Conservation (phyloP, 2,329 filamentous ascomycete species). For the Trichoderma semiorbis region DNA sequence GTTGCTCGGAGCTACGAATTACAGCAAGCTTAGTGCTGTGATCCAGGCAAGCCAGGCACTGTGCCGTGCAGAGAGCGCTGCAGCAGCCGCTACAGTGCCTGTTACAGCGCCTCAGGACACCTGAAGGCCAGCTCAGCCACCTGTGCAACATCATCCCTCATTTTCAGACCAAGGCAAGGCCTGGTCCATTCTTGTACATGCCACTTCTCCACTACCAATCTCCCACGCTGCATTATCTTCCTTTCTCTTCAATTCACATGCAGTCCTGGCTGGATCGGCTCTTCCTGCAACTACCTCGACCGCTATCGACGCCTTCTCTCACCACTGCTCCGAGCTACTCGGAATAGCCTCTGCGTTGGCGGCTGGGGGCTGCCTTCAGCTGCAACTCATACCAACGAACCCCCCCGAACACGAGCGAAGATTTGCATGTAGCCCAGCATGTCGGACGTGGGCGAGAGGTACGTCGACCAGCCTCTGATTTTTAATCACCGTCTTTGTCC, state of each 20-base stretch:
- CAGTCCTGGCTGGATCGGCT: neutral
- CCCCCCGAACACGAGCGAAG: neutral
- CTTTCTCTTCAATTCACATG: slow-evolving; percentile 10
- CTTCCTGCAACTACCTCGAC: neutral
- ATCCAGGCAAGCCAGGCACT: neutral
- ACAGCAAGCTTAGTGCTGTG: neutral
- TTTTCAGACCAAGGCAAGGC: neutral
- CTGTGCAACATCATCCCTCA: slow-evolving; percentile 8
- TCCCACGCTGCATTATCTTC: neutral
- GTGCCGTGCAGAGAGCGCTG: neutral
- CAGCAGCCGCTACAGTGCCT: neutral
- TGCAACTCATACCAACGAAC: neutral
- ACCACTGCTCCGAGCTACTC: neutral
- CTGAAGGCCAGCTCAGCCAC: neutral
- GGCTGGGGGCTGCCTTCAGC: slow-evolving; percentile 10
- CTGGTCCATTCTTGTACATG: neutral
- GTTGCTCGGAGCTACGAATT: neutral
- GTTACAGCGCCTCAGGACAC: neutral
- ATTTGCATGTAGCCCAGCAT: slow-evolving; percentile 23
- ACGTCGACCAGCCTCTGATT: slow-evolving; percentile 7
- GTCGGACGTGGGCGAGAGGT: slow-evolving; percentile 34
- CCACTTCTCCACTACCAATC: slow-evolving; percentile 16
- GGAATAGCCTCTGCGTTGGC: neutral
- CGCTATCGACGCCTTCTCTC: neutral
- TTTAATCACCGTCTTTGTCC: neutral